Conservation (phyloP, 305 asterid genomes). For the Fraxinus sp. region DNA sequence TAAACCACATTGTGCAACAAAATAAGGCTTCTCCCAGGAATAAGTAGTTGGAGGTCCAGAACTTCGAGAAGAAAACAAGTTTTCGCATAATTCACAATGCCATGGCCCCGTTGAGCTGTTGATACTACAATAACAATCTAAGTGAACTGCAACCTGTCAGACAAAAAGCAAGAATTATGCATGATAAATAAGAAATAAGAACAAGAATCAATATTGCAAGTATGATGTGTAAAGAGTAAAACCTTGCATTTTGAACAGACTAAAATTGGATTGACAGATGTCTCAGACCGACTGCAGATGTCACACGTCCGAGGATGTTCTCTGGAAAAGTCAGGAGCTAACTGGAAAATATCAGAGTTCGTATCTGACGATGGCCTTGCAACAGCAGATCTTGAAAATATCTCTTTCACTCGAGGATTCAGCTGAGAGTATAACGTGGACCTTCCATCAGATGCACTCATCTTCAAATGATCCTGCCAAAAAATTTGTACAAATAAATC, state of each 20-base stretch:
- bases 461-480: slow-evolving; percentile 53
- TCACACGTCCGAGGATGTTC: slow-evolving; percentile 82
- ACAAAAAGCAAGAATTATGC: not conserved
- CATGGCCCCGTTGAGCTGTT: slow-evolving; percentile 84
- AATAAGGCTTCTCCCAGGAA: slow-evolving; percentile 71
- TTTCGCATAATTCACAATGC: slow-evolving; percentile 95
- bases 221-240: slow-evolving; percentile 10
- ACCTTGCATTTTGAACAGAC: slow-evolving; percentile 98
- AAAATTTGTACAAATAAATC: not conserved
- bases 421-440: slow-evolving; percentile 52
- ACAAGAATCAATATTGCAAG: not conserved
- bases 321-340: slow-evolving; percentile 52
- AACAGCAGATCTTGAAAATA: slow-evolving; percentile 53
- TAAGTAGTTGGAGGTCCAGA: slow-evolving; percentile 53
- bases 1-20: slow-evolving; percentile 82
- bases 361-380: slow-evolving; percentile 51
- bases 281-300: slow-evolving; percentile 82
- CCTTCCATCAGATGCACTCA: slow-evolving; percentile 43
- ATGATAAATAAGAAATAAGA: slow-evolving; percentile 6
- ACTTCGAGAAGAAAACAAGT: slow-evolving; percentile 55
- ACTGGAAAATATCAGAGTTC: slow-evolving; percentile 44
- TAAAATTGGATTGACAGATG: slow-evolving; percentile 70
- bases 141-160: slow-evolving; percentile 83
- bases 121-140: slow-evolving; percentile 90
- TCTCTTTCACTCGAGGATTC: slow-evolving; percentile 67